These are phyloP conservation scores for Fusarium abutilonis DNA, from an alignment of 2,329 filamentous ascomycete genomes.

Conservation along the genomic window DNA sequence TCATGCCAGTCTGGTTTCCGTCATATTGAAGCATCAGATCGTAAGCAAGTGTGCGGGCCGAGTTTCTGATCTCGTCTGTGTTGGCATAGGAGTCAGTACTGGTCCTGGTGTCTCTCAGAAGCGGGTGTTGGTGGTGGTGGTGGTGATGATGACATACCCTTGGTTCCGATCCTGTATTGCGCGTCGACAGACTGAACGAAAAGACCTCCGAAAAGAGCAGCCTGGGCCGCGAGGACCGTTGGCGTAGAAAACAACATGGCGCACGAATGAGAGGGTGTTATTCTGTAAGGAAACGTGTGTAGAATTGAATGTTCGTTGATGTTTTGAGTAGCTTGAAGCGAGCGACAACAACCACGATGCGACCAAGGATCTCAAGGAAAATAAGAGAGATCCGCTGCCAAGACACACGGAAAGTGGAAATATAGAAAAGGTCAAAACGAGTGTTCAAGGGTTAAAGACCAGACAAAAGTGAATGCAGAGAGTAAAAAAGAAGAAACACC, in stretches of 20 bases:
- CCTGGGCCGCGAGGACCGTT: slow-evolving; percentile 18
- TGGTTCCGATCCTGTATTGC: slow-evolving; percentile 47
- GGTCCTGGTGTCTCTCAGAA: not conserved
- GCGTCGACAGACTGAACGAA: slow-evolving; percentile 36
- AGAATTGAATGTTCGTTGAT: not conserved
- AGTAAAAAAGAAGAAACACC: slow-evolving; percentile 1
- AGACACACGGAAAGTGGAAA: slow-evolving; percentile 3
- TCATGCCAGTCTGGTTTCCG: slow-evolving; percentile 61
- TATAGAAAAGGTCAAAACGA: slow-evolving; percentile 12
- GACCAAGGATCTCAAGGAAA: not conserved
- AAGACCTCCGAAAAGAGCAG: slow-evolving; percentile 30
- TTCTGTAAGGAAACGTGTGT: not conserved
- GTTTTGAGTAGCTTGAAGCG: slow-evolving; percentile 15
- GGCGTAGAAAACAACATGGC: slow-evolving; percentile 16
- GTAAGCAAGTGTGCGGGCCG: slow-evolving; percentile 59
- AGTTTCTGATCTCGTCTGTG: slow-evolving; percentile 57
- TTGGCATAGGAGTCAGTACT: accelerated
- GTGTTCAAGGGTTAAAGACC: slow-evolving; percentile 8
- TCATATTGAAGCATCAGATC: slow-evolving; percentile 63
- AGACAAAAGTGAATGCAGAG: slow-evolving; percentile 12
- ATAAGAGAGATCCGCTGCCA: slow-evolving; percentile 3
- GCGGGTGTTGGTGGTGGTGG: too few relatives aligned
- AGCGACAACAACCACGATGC: slow-evolving; percentile 28
- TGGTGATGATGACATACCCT: slow-evolving; percentile 38
- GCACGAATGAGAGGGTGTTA: not conserved